Evolutionary conservation across 306 rosid genomes (phyloP), one percentile per base, ranked within the genome.

Genomic region (Cicer cuneatum): DNA sequence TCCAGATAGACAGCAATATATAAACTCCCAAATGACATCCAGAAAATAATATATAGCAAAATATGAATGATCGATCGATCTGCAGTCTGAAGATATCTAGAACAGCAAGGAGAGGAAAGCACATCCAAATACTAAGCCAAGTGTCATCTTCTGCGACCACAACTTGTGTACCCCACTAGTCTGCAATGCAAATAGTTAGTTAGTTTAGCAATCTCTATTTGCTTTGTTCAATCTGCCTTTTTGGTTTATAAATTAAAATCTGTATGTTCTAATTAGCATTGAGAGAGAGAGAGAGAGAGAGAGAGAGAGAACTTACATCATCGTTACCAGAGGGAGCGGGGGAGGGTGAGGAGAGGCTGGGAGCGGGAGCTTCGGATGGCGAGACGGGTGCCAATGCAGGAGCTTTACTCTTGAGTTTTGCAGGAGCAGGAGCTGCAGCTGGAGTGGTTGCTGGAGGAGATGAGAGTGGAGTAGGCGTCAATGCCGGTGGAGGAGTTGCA

Each of bases 111-210:
- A 77, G 13, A 90, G 66, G 41, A 88, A 61, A 45, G 76, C 90
- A 63, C 71, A 84, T 72, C 88, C 98, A 10, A 89, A 63, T 57
- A 71, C 43, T 69, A 84, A 72, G 86, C 96, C 89, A 43, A 74
- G 83, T 92, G 86, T 81, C 87, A 77, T 86, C 68, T 77, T 78
- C 79, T 80, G 12, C 1, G 88, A 78, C 82, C 83, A 61, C 86
- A 84, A 54, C 81, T 81, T 93, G 83, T 80, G 92, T 11, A 43
- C 93, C 72, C 98, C 98, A 73, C 93, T n/a, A n/a, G n/a, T 91
- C 98, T 93, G 93, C 84, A 83, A 66, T 66, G 52, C 3, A 21
- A 58, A 59, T 60, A n/a, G 7, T 7, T 62, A 15, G 37, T 58
- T 53, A 37, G 33, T 39, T 51, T 60, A 56, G 5, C 33, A 37